Percentiles rank a stretch among this genome's conserved stretches.
Conservation (phyloP, 2,329 filamentous ascomycete species). For the Claviceps maximensis region DNA sequence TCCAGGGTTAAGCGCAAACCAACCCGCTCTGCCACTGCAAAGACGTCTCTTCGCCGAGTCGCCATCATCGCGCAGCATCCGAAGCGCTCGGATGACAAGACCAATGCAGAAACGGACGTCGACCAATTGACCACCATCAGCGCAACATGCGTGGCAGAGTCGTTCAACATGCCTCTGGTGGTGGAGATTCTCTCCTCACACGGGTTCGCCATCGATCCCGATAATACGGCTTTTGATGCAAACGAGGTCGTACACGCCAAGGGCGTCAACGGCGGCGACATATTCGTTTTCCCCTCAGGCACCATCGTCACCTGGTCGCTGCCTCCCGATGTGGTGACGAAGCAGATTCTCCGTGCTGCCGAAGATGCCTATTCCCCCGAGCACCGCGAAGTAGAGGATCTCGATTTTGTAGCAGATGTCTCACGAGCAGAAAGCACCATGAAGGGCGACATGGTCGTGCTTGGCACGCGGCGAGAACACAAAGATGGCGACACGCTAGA, state of each 20-base stretch:
- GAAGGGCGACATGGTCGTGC: conserved; percentile 74
- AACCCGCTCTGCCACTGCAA: conserved; percentile 33
- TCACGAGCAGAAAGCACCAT: conserved; percentile 62
- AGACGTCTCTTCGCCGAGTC: conserved; percentile 70
- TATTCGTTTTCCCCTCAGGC: conserved; percentile 92
- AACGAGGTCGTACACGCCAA: conserved; percentile 51
- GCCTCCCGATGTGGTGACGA: conserved; percentile 61
- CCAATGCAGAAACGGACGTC: conserved; percentile 12
- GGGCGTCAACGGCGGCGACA: conserved; percentile 57
- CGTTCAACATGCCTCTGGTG: conserved; percentile 50
- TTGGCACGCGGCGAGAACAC: conserved; percentile 58
- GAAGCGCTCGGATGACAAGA: conserved; percentile 23
- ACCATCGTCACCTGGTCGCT: conserved; percentile 89
- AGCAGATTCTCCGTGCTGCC: conserved; percentile 62
- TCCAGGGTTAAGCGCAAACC: conserved; percentile 31
- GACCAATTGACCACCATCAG: conserved; percentile 35
- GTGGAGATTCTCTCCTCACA: conserved; percentile 43
- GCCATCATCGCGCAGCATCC: conserved; percentile 69
- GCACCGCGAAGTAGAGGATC: conserved; percentile 70
- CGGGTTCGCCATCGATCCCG: conserved; percentile 49
- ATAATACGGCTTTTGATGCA: conserved; percentile 45
- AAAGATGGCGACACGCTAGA: conserved; percentile 34
- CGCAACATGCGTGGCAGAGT: conserved; percentile 49
- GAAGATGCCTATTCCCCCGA: conserved; percentile 56
- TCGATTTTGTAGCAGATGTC: conserved; percentile 73